Base-by-base conservation (phyloP, 805 yeast species). In the Pichia occidentalis region DNA sequence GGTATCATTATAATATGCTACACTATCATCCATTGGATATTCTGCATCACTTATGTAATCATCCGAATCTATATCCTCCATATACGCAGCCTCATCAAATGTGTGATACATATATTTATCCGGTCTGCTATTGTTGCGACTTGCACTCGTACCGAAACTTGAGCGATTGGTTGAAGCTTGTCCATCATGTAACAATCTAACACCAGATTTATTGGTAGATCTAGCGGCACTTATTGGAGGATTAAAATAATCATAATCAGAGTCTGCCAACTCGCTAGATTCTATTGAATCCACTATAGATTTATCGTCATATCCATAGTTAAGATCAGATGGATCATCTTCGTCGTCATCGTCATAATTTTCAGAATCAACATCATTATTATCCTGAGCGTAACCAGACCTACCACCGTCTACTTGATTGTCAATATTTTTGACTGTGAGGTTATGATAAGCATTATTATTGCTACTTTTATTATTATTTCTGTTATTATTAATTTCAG, bases 11-110 rank as follows among this genome's bases (percentile, higher is more conserved):
- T 38, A 24, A 7, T 28, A 43, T 13, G 36, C 39, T 7, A 42
- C 21, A 31, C 48, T 50, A 6, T 46, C 54, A 11, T 47, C 55
- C 0, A 44, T 48, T 7, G 46, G 17, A 23, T 48, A 41, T 34
- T 52, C 54, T 4, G 57, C 56, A 28, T 57, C 57, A 17, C 49
- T 45, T 4, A 53, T 34, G 24, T 46, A 53, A 31, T 54, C 55
- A 30, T 55, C 63, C 1, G 57, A 54, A 24, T 55, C 61, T 17
- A 56, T 27, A 32, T 44, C 50, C 27, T 47, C 51, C 19, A 37
- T 21, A 39, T 34, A 36, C 9, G 18, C 37, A 8, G 33, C 26
- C 19, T 28, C 37, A 17, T 28, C 48, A 20, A 24, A 48, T 7
- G 45, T 33, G n/a, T 37, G 44, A 19, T 32, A 23, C 7, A 36